Evolutionary conservation across 495 filamentous ascomycete genomes (phyloP).

Genomic region (Podospora didyma): DNA sequence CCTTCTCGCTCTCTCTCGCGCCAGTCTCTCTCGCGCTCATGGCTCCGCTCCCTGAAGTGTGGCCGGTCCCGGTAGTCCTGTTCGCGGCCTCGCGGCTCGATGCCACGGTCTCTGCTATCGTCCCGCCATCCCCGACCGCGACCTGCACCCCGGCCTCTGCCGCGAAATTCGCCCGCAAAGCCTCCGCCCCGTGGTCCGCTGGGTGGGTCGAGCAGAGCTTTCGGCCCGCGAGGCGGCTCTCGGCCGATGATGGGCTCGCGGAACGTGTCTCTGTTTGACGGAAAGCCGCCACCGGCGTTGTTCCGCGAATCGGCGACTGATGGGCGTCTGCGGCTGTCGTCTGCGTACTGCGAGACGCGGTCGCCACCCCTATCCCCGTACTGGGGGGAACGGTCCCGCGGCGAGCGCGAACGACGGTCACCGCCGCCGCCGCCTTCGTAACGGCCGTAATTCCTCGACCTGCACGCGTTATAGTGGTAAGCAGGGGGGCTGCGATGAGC

Average conservation of each 20-base stretch:
- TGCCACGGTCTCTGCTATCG: constrained; percentile 58
- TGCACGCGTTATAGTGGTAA: constrained; percentile 23
- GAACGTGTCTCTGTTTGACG: constrained; percentile 46
- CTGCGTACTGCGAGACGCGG: constrained; percentile 39
- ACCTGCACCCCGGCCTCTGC: constrained; percentile 29
- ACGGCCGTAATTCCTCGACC: constrained; percentile 42
- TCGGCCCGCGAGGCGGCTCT: constrained; percentile 66
- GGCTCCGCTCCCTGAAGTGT: constrained; percentile 43
- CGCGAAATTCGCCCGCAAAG: constrained; percentile 45
- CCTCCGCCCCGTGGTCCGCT: constrained; percentile 52
- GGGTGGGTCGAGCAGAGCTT: constrained; percentile 62
- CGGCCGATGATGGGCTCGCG: constrained; percentile 37
- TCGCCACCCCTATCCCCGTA: constrained; percentile 44
- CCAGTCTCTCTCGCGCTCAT: constrained; percentile 39
- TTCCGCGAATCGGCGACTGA: constrained; percentile 46
- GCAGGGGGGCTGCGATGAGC: constrained; percentile 7
- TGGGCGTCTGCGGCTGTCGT: constrained; percentile 44
- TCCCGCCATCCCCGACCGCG: constrained; percentile 48
- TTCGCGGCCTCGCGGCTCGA: constrained; percentile 50
- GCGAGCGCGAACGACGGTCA: constrained; percentile 48
- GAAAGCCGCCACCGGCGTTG: constrained; percentile 44
- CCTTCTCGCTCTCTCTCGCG: constrained; percentile 37
- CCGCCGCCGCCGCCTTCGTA: constrained; percentile 45
- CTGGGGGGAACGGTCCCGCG: constrained; percentile 55
- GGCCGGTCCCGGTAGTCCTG: constrained; percentile 48